phyloP scores from a whole-genome alignment of 2,329 filamentous ascomycete genomes.

The Metarhizium rileyi region DNA sequence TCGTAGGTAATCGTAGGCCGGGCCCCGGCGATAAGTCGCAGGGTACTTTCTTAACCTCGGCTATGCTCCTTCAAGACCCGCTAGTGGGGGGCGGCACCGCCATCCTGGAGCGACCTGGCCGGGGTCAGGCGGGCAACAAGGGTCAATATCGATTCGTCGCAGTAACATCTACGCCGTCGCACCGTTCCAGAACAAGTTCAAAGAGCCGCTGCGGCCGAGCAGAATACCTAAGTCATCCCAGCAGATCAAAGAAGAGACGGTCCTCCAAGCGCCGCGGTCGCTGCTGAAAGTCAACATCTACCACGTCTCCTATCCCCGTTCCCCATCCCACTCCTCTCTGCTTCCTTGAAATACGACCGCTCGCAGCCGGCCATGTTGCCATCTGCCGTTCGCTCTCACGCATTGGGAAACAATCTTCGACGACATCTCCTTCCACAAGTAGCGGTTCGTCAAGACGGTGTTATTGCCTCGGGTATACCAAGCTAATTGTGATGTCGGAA shows the following conservation, averaged over 20 bases:
- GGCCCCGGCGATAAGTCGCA: background rate
- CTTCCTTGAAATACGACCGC: background rate
- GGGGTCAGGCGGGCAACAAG: background rate
- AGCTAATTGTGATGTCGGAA: slow-evolving; percentile 3
- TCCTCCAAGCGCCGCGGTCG: background rate
- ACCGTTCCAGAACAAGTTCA: too few species aligned
- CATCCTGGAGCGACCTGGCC: background rate
- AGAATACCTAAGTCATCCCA: background rate
- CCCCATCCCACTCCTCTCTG: background rate
- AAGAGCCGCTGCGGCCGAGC: background rate
- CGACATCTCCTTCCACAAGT: slow-evolving; percentile 16
- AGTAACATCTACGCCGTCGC: too few species aligned
- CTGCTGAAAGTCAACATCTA: slow-evolving; percentile 1
- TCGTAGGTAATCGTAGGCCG: too few species aligned
- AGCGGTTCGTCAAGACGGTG: background rate
- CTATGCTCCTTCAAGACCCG: background rate
- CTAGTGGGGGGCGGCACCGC: background rate
- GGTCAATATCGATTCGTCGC: background rate
- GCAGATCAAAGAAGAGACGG: background rate
- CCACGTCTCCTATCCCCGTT: too few species aligned
- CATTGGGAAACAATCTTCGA: slow-evolving; percentile 25
- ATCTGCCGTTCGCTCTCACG: slow-evolving; percentile 21
- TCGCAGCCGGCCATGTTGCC: slow-evolving; percentile 24
- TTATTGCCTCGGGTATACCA: background rate
- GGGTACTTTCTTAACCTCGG: too few species aligned